A percentile compares a stretch with the other conserved stretches of the same genome.
Evolutionary conservation across 495 filamentous ascomycete genomes (phyloP).

Genomic region (Podospora tetraspora): DNA sequence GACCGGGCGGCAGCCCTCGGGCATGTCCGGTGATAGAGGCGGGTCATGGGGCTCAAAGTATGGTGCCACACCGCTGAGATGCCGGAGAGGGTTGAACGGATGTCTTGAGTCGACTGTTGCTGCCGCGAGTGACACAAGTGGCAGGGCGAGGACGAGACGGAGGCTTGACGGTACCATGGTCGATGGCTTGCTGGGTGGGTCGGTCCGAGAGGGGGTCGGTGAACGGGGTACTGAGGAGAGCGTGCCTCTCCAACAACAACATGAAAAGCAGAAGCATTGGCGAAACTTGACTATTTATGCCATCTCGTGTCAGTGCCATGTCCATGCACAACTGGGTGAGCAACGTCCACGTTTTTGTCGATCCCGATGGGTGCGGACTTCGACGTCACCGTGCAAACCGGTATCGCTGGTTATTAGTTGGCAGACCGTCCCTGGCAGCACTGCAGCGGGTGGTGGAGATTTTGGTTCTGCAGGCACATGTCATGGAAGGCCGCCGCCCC

Average conservation of each 20-base stretch:
- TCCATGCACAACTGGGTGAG: neutral
- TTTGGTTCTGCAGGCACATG: neutral
- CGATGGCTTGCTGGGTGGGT: neutral
- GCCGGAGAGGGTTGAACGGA: slow-evolving; percentile 42
- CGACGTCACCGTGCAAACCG: neutral
- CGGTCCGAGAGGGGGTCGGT: neutral
- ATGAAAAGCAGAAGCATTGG: neutral
- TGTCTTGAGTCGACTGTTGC: slow-evolving; percentile 33
- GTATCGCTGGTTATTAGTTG: neutral
- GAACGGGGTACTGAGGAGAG: neutral
- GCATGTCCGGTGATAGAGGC: slow-evolving; percentile 29
- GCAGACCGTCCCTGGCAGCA: neutral
- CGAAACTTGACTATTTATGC: neutral
- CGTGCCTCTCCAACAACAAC: neutral
- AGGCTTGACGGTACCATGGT: neutral
- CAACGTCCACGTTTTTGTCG: neutral
- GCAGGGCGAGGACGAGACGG: neutral
- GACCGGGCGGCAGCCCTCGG: slow-evolving; percentile 39
- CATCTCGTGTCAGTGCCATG: neutral
- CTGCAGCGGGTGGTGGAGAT: neutral
- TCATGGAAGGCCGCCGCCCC: neutral
- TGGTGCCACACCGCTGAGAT: slow-evolving; percentile 45
- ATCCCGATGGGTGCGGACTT: neutral
- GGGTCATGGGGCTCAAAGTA: slow-evolving; percentile 47
- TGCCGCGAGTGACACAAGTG: neutral